phyloP scores from a whole-genome alignment of 129 eudicot species.

The Flaveria bidentis region DNA sequence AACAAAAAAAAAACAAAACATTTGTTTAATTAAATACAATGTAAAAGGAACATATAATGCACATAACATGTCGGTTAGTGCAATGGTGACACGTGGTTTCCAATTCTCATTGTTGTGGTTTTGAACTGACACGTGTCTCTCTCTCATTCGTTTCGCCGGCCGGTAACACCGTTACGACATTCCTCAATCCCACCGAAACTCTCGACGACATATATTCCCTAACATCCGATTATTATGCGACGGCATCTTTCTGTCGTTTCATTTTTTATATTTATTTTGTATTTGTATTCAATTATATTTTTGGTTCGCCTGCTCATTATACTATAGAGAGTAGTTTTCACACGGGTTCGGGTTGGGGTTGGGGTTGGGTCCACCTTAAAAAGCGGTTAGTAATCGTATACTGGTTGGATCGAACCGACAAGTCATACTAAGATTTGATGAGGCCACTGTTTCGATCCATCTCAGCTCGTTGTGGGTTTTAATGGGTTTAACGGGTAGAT shows the following conservation, averaged over 20 bases:
- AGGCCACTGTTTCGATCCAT: too few species aligned
- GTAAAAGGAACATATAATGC: slow-evolving; percentile 2
- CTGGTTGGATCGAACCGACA: too few species aligned
- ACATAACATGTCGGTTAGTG: slow-evolving; percentile 20
- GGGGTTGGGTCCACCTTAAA: too few species aligned
- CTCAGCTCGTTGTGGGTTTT: too few species aligned
- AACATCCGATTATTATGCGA: slow-evolving; percentile 17
- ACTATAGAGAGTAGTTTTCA: slow-evolving; percentile 2
- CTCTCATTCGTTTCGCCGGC: slow-evolving; percentile 23
- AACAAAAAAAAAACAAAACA: background rate
- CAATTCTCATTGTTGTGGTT: slow-evolving; percentile 5
- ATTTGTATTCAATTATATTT: background rate
- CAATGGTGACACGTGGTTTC: slow-evolving; percentile 30
- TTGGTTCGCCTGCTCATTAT: slow-evolving; percentile 32
- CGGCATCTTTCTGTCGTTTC: slow-evolving; percentile 36
- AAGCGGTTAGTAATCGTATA: too few species aligned
- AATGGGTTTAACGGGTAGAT: too few species aligned
- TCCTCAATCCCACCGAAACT: slow-evolving; percentile 41
- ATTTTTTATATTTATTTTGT: background rate
- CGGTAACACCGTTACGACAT: slow-evolving; percentile 34
- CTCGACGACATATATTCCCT: slow-evolving; percentile 38
- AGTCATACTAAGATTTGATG: too few species aligned
- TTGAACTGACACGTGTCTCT: slow-evolving; percentile 28
- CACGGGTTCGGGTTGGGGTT: background rate
- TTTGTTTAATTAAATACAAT: background rate